These are phyloP conservation scores for Pseudozyma tsukubaensis DNA, from an alignment of 1,284 basidiomycete genomes.

Conservation along the genomic window DNA sequence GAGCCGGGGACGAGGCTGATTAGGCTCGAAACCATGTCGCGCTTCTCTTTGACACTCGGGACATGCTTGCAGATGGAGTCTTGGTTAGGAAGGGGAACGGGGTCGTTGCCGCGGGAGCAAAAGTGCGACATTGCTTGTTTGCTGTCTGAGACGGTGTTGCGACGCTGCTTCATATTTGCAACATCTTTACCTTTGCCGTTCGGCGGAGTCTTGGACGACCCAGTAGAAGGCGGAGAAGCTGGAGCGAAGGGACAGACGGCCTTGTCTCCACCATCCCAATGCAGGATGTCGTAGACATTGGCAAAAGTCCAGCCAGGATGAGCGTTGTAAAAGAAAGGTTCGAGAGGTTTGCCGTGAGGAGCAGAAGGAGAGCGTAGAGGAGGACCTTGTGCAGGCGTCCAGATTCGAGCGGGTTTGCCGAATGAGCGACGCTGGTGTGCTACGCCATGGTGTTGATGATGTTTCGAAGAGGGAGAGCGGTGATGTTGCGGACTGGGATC, in stretches of 20 bases:
- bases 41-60: not conserved
- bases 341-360: conserved; percentile 4
- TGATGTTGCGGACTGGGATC: conserved; percentile 2
- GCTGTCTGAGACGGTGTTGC: not conserved
- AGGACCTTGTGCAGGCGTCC: conserved; percentile 28
- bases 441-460: conserved; percentile 3
- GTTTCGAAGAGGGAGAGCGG: not conserved
- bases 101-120: conserved; percentile 21
- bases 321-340: conserved; percentile 20
- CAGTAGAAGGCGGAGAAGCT: not conserved
- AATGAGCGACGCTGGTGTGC: conserved; percentile 10
- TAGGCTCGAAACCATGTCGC: too few relatives aligned
- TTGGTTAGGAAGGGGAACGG: conserved; percentile 4
- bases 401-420: conserved; percentile 18
- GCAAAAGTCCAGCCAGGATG: conserved; percentile 20
- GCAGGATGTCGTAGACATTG: conserved; percentile 21
- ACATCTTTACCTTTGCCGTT: not conserved
- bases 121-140: conserved; percentile 3
- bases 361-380: conserved; percentile 9
- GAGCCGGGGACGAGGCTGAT: not conserved
- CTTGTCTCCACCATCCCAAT: conserved; percentile 32
- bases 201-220: not conserved
- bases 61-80: not conserved
- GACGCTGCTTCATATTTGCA: not conserved
- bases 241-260: conserved; percentile 11